Base-by-base conservation (phyloP, 768 basidiomycete species). In the Termitomyces sp. region DNA sequence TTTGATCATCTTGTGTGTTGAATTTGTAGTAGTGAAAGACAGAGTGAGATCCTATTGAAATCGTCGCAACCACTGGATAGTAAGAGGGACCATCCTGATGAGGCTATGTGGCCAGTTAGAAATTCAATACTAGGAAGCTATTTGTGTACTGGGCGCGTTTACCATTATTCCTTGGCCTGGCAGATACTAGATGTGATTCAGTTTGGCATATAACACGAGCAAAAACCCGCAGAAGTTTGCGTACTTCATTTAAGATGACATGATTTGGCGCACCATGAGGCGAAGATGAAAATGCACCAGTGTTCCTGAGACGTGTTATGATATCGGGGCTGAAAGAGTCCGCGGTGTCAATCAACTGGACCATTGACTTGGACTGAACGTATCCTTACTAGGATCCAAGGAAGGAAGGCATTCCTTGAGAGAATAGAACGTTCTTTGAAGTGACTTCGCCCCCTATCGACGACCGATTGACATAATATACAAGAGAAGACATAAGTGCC, bases 161-260 rank as follows among this genome's bases (percentile, higher is more conserved):
- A 94, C 94, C 84, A 95, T 91, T 62, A 98, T 98, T 11, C 96
- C 96, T 76, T 97, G 94, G 1, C 91, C 92, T 8, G 93, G 83
- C 17, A 86, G 81, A 73, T 98, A 98, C 86, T 91, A 42, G 58
- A 57, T 55, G 42, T 37, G 10, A 40, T 36, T 63, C 48, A 63
- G 60, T 42, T 56, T 36, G 20, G 36, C 11, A 57, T 55, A 46
- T 38, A 51, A 12, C 17, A 40, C 20, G 2, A 40, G 36, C 45
- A 36, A 56, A 32, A 48, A 37, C 15, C 3, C 36, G 49, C 40
- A 48, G 50, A 56, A 53, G 59, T 37, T 5, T 29, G 66, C 76
- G 62, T 64, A 87, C 89, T 79, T 96, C 92, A 71, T 95, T 95
- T 67, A 96, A 78, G 60, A 96, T 89, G 62, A 97, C 79, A 74